These are phyloP conservation scores for Tylopilus plumbeoviolaceoides DNA, from an alignment of 768 basidiomycete species.

Conservation along the genomic window DNA sequence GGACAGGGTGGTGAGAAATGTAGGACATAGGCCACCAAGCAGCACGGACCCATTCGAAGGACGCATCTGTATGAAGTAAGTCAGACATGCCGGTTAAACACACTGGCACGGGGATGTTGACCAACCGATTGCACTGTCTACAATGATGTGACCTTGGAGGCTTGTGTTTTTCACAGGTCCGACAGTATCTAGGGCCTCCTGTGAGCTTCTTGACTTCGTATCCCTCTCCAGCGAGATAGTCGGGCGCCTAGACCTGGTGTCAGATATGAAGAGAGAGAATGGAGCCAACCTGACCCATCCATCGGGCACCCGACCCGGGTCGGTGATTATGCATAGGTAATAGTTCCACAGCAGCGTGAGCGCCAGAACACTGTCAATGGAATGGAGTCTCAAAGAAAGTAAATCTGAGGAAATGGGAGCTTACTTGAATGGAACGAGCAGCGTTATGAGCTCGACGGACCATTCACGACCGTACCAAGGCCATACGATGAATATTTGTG, in stretches of 20 bases:
- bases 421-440: constrained; percentile 92
- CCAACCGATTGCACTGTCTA: constrained; percentile 76
- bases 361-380: constrained; percentile 56
- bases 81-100: neutral
- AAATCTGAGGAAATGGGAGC: constrained; percentile 20
- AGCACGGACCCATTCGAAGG: constrained; percentile 76
- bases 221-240: constrained; percentile 58
- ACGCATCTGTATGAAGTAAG: constrained; percentile 52
- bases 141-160: constrained; percentile 93
- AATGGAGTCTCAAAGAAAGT: constrained; percentile 7
- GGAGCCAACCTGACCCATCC: constrained; percentile 56
- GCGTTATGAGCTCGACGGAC: constrained; percentile 66
- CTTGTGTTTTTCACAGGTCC: constrained; percentile 81
- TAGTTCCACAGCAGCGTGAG: constrained; percentile 86
- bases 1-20: constrained; percentile 7
- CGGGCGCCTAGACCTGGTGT: constrained; percentile 51
- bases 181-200: constrained; percentile 79
- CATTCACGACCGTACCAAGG: constrained; percentile 84
- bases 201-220: constrained; percentile 91
- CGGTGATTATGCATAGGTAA: constrained; percentile 71
- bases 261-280: neutral
- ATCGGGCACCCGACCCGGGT: constrained; percentile 80
- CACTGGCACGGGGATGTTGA: constrained; percentile 5
- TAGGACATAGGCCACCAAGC: neutral
- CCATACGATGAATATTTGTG: constrained; percentile 87